Evolutionary conservation across 2,329 filamentous ascomycete genomes (phyloP), one percentile per base, ranked within the genome.

Genomic region (Scleromitrula shiraiana): DNA sequence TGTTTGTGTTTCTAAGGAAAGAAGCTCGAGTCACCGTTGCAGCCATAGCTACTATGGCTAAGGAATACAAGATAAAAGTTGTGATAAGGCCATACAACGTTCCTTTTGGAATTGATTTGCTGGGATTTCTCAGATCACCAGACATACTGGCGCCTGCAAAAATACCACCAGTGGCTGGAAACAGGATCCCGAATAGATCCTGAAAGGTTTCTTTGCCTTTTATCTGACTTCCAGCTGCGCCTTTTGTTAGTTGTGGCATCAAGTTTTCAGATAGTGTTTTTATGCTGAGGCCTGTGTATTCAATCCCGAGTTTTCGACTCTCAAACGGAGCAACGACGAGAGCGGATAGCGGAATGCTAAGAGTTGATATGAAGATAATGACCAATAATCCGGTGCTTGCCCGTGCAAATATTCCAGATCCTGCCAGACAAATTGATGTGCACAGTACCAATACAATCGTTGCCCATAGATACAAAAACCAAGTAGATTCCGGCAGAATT

Each of bases 111-210:
- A 95, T 95, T 1, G 87, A 79, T 64, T 82, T 87, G 71, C 86
- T 91, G 0, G 88, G 88, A 53, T 88, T 83, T 53, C 78, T 84
- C 41, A 95, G 67, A 62, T 95, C 88, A 15, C 88, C 88, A 7
- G 88, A 94, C 88, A 95, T 94, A 57, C 86, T 91, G 6, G 88
- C 88, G 15, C 89, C 89, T 50, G 80, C 75, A 63, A 78, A 77
- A 53, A 78, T 80, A 20, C 76, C 74, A 2, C 69, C 76, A 1
- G 74, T 77, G 19, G 74, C 73, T 29, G 88, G 87, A 58, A 93
- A 95, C 1, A 95, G 68, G 53, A 95, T 88, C 2, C 88, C 89
- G 67, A 95, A 95, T 7, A 94, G 70, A 56, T 88, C 80, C 52
- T 89, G 83, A 56, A 89, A 94, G 12, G 75, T 90, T 53, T 83